Evolutionary conservation across 192 early-diverging fungal genomes (phyloP), one percentile per base, ranked within the genome.

Genomic region (Backusella sp.): DNA sequence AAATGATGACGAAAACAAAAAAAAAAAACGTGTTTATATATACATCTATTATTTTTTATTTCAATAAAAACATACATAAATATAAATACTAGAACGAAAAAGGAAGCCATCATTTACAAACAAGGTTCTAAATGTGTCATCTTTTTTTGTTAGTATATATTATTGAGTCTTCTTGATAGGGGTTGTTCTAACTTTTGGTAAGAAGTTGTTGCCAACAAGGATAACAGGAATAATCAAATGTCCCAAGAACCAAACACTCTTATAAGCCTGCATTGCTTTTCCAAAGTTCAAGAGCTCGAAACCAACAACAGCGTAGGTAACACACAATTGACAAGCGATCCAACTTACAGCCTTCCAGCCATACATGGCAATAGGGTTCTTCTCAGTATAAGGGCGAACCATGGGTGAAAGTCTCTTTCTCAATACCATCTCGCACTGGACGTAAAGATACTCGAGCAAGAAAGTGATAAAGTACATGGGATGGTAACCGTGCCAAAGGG

Each of bases 401-500:
- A 81, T 72, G 9, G 70, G 79, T 15, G 75, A 75, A 17, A 86
- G 70, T 8, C 76, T 78, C 41, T 73, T 79, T 3, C 36, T 69
- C 62, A 87, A 49, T 8, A 80, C 73, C 19, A 76, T 75, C 76
- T 90, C 89, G 19, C 80, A 84, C 66, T 85, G 83, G 59, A 88
- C 80, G 67, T 85, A 86, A 36, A 90, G 46, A 76, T 84, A 91
- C 77, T 91, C 90, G 46, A 89, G 76, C 44, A 77, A 75, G 52
- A 91, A 91, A 44, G 81, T 83, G 15, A 87, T 36, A 72, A 86
- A 88, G 77, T 91, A 91, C n/a, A 86, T 87, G 7, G 82, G 9
- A 67, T 88, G 84, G 26, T 84, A 86, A 35, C 90, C 90, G 73
- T 91, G 90, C 90, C 90, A 91, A 46, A 88, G 53, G n/a, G 90